Percentiles rank a stretch among this genome's conserved stretches.
These are phyloP conservation scores for Leishmania lainsoni DNA, from an alignment of 208 protist species.

Conservation along the genomic window DNA sequence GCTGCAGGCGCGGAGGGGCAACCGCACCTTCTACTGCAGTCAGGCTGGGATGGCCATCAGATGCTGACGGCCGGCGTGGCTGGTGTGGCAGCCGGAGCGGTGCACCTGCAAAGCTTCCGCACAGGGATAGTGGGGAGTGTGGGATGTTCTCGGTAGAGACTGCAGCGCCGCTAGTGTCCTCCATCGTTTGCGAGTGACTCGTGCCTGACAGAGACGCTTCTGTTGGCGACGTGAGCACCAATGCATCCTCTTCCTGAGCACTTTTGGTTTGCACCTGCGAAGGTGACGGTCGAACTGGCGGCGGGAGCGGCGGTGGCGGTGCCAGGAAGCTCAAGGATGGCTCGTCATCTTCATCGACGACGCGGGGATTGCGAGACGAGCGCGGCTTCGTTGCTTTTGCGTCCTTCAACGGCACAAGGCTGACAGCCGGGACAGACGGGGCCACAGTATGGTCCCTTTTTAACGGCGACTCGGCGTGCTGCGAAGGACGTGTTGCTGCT, in stretches of 20 bases:
- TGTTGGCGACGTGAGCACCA: not conserved
- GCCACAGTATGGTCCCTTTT: not conserved
- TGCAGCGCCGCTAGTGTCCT: not conserved
- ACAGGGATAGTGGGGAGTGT: not conserved
- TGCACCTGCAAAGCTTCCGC: conserved; percentile 1
- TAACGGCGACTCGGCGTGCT: not conserved
- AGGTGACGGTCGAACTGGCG: not conserved
- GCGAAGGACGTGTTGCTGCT: not conserved
- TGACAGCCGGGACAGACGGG: not conserved
- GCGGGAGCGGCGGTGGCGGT: conserved; percentile 5
- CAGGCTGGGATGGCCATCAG: conserved; percentile 11
- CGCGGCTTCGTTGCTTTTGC: not conserved
- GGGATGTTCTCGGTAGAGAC: not conserved
- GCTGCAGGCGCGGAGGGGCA: conserved; percentile 45
- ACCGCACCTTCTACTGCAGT: not conserved
- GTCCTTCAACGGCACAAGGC: not conserved
- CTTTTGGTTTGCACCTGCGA: not conserved
- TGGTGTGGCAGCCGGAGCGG: conserved; percentile 18
- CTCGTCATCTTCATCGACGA: conserved; percentile 45
- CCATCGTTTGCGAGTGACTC: not conserved
- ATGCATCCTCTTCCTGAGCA: not conserved
- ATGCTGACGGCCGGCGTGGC: conserved; percentile 15
- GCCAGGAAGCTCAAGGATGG: conserved; percentile 39
- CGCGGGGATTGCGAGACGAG: conserved; percentile 5
- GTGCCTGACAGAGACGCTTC: not conserved